phyloP scores from a whole-genome alignment of 352 stramenopile species.

The Globisporangium canariense region DNA sequence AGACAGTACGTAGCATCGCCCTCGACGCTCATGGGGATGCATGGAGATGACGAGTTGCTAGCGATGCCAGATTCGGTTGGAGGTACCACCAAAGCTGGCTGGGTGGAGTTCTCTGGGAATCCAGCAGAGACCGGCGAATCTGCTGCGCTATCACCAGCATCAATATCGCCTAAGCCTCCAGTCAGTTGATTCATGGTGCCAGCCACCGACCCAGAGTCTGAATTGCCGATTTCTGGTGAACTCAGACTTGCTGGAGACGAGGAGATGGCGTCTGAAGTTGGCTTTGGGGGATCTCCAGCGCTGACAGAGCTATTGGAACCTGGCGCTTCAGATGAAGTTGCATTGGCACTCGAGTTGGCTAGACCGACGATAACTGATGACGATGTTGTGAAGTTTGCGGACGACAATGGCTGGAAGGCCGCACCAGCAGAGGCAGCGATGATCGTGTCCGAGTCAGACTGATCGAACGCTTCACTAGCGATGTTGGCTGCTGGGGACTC shows the following conservation, averaged over 20 bases:
- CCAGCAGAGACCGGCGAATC: background rate
- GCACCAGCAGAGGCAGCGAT: background rate
- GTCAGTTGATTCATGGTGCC: background rate
- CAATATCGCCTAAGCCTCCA: background rate
- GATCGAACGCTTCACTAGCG: background rate
- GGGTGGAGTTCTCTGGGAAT: background rate
- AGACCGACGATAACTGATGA: no score
- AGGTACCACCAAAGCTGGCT: background rate
- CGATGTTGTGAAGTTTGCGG: background rate
- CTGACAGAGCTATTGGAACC: background rate
- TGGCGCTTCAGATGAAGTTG: background rate
- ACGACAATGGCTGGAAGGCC: background rate
- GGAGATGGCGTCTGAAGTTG: background rate
- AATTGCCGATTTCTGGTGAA: background rate
- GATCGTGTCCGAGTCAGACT: background rate
- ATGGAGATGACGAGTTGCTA: background rate
- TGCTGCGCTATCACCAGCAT: background rate
- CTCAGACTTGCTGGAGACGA: no score
- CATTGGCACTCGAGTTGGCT: background rate
- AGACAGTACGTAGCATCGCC: background rate
- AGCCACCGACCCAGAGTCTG: background rate
- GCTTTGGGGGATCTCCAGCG: background rate
- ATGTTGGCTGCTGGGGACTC: constrained; percentile 1
- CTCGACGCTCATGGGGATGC: constrained; percentile 1
- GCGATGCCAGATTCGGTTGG: background rate